Percentiles rank a stretch among this genome's conserved stretches.
These are phyloP conservation scores for Trichoderma reesei DNA, from an alignment of 495 filamentous ascomycete species.

Conservation along the genomic window DNA sequence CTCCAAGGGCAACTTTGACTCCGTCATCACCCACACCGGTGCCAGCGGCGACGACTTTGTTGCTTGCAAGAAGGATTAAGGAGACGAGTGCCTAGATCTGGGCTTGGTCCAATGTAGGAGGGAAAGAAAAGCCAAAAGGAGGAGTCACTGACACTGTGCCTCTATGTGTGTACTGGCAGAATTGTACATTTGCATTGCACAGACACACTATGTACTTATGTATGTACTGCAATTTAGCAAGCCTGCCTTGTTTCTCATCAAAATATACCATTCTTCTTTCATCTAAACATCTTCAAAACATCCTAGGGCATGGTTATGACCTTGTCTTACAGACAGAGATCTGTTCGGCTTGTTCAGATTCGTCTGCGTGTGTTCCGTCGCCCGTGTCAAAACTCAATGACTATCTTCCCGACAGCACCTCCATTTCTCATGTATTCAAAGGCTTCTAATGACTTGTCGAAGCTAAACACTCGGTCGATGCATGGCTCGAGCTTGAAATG, in stretches of 20 bases:
- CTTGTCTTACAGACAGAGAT: too few relatives aligned
- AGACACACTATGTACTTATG: neutral
- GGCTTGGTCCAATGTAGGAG: neutral
- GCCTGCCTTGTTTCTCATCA: neutral
- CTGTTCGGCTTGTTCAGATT: too few relatives aligned
- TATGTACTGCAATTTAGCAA: slow-evolving; percentile 2
- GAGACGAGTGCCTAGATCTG: neutral
- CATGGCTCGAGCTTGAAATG: slow-evolving; percentile 23
- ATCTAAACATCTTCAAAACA: neutral
- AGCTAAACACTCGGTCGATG: slow-evolving; percentile 24
- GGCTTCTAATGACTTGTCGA: slow-evolving; percentile 29
- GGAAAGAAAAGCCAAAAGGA: neutral
- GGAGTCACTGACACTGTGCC: neutral
- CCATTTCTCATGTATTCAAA: slow-evolving; percentile 30
- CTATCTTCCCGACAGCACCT: slow-evolving; percentile 29
- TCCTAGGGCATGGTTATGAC: too few relatives aligned
- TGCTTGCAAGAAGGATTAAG: slow-evolving; percentile 30
- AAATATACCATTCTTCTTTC: neutral
- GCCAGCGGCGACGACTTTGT: slow-evolving; percentile 59
- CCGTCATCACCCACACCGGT: slow-evolving; percentile 59
- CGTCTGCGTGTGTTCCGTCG: too few relatives aligned
- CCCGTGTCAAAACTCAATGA: slow-evolving; percentile 16
- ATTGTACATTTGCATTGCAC: neutral
- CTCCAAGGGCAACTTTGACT: slow-evolving; percentile 37
- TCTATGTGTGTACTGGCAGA: neutral